Base-by-base conservation (phyloP, 2,329 filamentous ascomycete species). In the Corinectria fuckeliana region DNA sequence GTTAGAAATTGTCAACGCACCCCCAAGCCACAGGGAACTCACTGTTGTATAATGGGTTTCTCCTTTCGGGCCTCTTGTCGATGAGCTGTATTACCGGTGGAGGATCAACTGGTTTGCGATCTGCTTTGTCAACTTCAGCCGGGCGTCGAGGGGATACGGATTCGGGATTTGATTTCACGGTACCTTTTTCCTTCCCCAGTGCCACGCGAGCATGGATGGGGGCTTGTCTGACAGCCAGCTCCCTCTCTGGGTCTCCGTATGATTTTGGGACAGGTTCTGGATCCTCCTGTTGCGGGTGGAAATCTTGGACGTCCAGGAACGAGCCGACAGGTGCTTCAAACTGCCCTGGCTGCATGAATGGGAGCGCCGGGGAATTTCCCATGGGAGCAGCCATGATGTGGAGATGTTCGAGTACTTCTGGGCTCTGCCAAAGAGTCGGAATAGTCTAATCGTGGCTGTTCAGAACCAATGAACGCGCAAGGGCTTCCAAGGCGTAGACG, bases 31-130 rank as follows among this genome's bases (percentile, higher is more conserved):
- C 34, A 30, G 28, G 36, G 36, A 42, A 60, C 65, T 58, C 44
- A 71, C 69, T 70, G 34, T 69, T 61, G 48, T 70, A 69, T 13
- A 66, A 53, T n/a, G 63, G 56, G 34, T 56, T 65, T 45, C 56
- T 65, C 4, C 58, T 62, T 32, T 68, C 53, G 26, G 62, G 48
- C 38, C 65, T 61, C 39, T 62, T 67, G 26, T 72, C 71, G 53
- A 68, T 60, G 45, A 96, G 82, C 77, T 94, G 88, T 44, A 96
- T 81, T 68, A 96, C 91, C 39, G 92, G 92, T 11, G 92, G 92
- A 50, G 93, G 92, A 73, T 97, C 92, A 70, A 97, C 87, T 7
- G 92, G 91, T 75, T 96, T 96, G 66, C 92, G 88, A 71, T 91
- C 90, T 91, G 47, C 26, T 21, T 30, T 38, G 36, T 45, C 25